These are phyloP conservation scores for Komagataella phaffii DNA, from an alignment of 805 yeast species.

Conservation along the genomic window DNA sequence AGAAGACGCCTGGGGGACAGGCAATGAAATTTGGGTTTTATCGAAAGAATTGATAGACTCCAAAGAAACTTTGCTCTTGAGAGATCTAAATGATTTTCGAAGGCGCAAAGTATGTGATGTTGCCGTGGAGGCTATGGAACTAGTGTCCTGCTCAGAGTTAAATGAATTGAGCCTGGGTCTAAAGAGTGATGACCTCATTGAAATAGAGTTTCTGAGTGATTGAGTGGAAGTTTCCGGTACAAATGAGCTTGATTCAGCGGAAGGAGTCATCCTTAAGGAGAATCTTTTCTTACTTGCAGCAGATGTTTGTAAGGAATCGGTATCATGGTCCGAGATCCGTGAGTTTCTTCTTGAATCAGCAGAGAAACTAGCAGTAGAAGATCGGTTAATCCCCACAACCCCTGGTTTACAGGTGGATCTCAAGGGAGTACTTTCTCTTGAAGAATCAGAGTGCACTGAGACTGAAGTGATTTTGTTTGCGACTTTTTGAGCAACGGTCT, in stretches of 20 bases:
- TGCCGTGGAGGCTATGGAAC: constrained; percentile 6
- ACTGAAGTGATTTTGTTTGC: constrained; percentile 3
- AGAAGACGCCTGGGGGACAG: constrained; percentile 42
- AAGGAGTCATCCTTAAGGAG: neutral
- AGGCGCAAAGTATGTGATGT: neutral
- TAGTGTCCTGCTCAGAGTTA: constrained; percentile 4
- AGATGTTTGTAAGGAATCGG: constrained; percentile 1
- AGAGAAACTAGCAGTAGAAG: neutral
- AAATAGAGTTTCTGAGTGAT: constrained; percentile 16
- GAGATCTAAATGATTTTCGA: constrained; percentile 10
- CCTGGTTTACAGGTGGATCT: neutral
- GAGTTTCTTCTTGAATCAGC: neutral
- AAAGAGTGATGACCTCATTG: constrained; percentile 14
- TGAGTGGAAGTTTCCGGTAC: constrained; percentile 6
- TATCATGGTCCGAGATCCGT: neutral
- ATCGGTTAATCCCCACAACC: neutral
- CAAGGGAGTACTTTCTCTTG: constrained; percentile 2
- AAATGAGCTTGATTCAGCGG: neutral
- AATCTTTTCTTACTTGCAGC: neutral
- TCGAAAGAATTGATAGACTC: constrained; percentile 12
- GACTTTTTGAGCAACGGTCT: constrained; percentile 10
- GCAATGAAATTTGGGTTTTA: constrained; percentile 38
- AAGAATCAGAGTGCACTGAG: constrained; percentile 5
- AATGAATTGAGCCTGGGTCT: constrained; percentile 3
- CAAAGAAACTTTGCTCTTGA: constrained; percentile 7